Evolutionary conservation across 2,329 filamentous ascomycete genomes (phyloP).

Genomic region (Fusarium algeriense): DNA sequence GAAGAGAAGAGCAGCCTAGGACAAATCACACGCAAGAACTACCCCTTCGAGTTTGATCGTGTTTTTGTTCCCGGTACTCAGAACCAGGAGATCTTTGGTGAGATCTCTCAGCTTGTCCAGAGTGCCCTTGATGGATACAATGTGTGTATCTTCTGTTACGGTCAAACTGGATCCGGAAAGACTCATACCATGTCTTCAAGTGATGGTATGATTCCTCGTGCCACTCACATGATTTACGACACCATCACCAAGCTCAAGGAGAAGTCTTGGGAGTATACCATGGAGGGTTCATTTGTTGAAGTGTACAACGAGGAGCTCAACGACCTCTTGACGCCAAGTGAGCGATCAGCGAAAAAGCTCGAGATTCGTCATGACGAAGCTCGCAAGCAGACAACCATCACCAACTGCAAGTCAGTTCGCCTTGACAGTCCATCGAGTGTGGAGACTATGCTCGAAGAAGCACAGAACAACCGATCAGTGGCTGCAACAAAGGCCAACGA

Average conservation of each 20-base stretch:
- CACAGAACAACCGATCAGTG: conserved; percentile 88
- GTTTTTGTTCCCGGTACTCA: conserved; percentile 84
- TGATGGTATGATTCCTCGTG: conserved; percentile 95
- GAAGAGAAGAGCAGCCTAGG: conserved; percentile 87
- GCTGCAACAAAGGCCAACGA: conserved; percentile 98
- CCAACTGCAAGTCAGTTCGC: conserved; percentile 80
- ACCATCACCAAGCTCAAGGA: conserved; percentile 85
- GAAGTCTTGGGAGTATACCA: conserved; percentile 93
- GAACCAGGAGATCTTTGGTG: conserved; percentile 91
- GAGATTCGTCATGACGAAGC: conserved; percentile 89
- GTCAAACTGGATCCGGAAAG: conserved; percentile 96
- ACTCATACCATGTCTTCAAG: conserved; percentile 93
- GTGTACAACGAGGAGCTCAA: conserved; percentile 99
- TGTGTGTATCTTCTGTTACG: conserved; percentile 98
- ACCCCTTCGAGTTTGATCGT: conserved; percentile 91
- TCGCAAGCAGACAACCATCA: conserved; percentile 84
- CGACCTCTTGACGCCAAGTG: conserved; percentile 75
- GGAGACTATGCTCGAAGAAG: conserved; percentile 81
- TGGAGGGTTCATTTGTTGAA: conserved; percentile 96
- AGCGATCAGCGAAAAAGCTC: conserved; percentile 78
- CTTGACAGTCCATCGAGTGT: conserved; percentile 86
- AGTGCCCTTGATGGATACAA: conserved; percentile 98
- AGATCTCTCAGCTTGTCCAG: conserved; percentile 97
- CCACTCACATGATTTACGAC: conserved; percentile 93
- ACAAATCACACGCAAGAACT: conserved; percentile 79